phyloP scores from a whole-genome alignment of 192 early-diverging fungal species.

The Globomyces pollinis-pini region DNA sequence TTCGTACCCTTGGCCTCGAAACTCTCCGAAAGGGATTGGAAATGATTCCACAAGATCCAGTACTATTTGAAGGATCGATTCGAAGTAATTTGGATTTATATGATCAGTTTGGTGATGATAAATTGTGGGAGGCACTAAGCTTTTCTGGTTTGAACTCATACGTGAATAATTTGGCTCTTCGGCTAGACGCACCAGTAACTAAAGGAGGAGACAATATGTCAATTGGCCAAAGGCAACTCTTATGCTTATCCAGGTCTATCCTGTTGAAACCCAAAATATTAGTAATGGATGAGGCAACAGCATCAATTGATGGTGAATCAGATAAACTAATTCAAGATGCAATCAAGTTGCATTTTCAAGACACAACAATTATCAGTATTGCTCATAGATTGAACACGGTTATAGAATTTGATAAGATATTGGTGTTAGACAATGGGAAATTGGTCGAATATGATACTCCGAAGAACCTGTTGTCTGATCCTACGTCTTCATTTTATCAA shows the following conservation, averaged over 20 bases:
- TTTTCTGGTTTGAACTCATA: conserved; percentile 58
- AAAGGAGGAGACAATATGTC: conserved; percentile 66
- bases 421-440: conserved; percentile 67
- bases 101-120: neutral
- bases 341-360: conserved; percentile 24
- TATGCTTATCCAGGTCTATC: conserved; percentile 53
- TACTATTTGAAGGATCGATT: conserved; percentile 9
- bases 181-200: conserved; percentile 61
- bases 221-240: conserved; percentile 54
- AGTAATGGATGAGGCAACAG: conserved; percentile 48
- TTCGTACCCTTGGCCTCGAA: conserved; percentile 13
- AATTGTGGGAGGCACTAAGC: conserved; percentile 9
- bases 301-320: conserved; percentile 11
- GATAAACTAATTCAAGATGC: conserved; percentile 13
- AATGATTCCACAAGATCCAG: conserved; percentile 27
- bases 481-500: neutral
- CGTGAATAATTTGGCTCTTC: conserved; percentile 45
- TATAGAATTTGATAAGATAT: conserved; percentile 46
- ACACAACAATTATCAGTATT: conserved; percentile 61
- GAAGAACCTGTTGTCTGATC: neutral
- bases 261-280: conserved; percentile 35
- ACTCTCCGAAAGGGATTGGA: conserved; percentile 12
- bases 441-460: conserved; percentile 65
- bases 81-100: conserved; percentile 59
- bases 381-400: conserved; percentile 68